phyloP scores from a whole-genome alignment of 805 yeast genomes.

The Yarrowia osloensis region DNA sequence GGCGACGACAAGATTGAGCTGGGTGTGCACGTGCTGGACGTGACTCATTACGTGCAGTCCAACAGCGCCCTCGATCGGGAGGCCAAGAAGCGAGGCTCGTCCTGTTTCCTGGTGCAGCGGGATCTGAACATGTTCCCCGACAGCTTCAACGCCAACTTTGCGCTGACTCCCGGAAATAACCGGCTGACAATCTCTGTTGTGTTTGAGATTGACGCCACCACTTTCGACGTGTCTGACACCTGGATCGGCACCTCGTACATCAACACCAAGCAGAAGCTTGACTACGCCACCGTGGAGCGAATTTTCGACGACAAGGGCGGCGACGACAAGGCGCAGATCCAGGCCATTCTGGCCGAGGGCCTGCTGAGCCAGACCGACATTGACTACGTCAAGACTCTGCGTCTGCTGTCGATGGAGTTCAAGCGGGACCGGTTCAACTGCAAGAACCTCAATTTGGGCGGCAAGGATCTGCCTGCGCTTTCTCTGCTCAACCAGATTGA shows the following conservation, averaged over 20 bases:
- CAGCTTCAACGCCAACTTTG: slow-evolving; percentile 54
- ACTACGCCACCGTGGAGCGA: slow-evolving; percentile 33
- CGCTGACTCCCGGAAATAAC: slow-evolving; percentile 61
- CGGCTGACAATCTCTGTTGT: slow-evolving; percentile 74
- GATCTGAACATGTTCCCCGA: slow-evolving; percentile 68
- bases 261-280: slow-evolving; percentile 57
- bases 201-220: slow-evolving; percentile 72
- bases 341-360: slow-evolving; percentile 20
- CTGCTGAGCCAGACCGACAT: slow-evolving; percentile 55
- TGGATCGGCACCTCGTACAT: slow-evolving; percentile 74
- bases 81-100: slow-evolving; percentile 84
- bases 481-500: slow-evolving; percentile 78
- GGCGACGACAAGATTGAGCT: slow-evolving; percentile 66
- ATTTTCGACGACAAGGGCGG: slow-evolving; percentile 31
- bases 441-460: slow-evolving; percentile 46
- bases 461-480: slow-evolving; percentile 52
- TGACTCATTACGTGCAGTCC: slow-evolving; percentile 66
- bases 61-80: slow-evolving; percentile 83
- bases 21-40: slow-evolving; percentile 85
- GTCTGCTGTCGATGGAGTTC: slow-evolving; percentile 66
- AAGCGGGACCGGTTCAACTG: slow-evolving; percentile 59
- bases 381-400: slow-evolving; percentile 64
- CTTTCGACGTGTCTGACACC: slow-evolving; percentile 70
- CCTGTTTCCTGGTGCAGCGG: slow-evolving; percentile 84
- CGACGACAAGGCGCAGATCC: slow-evolving; percentile 11